Base-by-base conservation (phyloP, 2,329 filamentous ascomycete genomes). In the Colletotrichum sp. region DNA sequence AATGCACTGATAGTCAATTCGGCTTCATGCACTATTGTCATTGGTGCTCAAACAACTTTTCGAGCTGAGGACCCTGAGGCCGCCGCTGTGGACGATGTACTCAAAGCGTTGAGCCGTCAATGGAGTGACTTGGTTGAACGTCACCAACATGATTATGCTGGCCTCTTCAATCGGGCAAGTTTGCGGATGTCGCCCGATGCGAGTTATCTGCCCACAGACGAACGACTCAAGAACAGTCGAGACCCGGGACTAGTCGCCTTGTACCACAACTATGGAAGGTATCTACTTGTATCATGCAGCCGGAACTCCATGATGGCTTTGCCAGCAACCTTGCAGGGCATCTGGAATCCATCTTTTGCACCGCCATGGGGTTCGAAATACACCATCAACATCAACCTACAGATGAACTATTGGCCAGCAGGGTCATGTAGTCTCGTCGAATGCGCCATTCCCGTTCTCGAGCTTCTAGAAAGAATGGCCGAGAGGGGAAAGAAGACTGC, bases 351-450 rank as follows among this genome's bases (percentile, higher is more conserved):
- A 2, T 79, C 83, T 10, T 85, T 84, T 71, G 78, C 79, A 9
- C 85, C 86, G 3, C 79, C 83, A 8, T 88, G 86, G 86, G 84
- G 84, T 4, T 82, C 81, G 43, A 87, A 86, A 76, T 88, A 84
- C 76, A 87, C 86, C 7, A 83, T 86, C 75, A 87, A 88, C 77
- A 86, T 87, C 79, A 87, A 87, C 68, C 76, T 84, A 0, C 80
- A 87, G 77, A 83, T 83, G 81, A 87, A 87, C 77, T 87, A 87
- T 75, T 87, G 85, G 85, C 82, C 82, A 0, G 78, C 80, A n/a
- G 61, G 65, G 28, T 74, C 74, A 2, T 74, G 74, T 9, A 71
- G 62, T 32, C 74, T 77, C 15, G 10, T 74, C 30, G 76, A 77
- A 12, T 76, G 76, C 22, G 67, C 74, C 12, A 13, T 62, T 6